Evolutionary conservation across 106 monocot genomes (phyloP).

Genomic region (Triglochin maritima): DNA sequence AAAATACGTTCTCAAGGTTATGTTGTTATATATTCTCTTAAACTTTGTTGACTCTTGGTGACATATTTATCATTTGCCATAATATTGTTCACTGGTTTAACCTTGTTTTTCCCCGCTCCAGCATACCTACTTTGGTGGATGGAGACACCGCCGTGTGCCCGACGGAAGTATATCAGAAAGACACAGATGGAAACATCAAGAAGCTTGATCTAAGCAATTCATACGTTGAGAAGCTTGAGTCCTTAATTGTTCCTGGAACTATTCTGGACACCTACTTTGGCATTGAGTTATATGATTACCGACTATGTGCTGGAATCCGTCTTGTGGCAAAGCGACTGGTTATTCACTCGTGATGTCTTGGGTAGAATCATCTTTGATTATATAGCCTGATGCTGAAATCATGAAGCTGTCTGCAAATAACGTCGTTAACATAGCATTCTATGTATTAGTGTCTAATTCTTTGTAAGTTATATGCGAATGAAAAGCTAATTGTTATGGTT

Average conservation of each 20-base stretch:
- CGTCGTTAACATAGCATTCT: too few species aligned
- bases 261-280: slow-evolving; percentile 59
- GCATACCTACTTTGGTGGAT: slow-evolving; percentile 47
- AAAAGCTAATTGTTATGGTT: too few species aligned
- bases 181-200: slow-evolving; percentile 35
- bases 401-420: too few species aligned
- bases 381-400: too few species aligned
- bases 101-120: slow-evolving; percentile 12
- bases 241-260: slow-evolving; percentile 44
- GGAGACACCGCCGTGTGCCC: slow-evolving; percentile 29
- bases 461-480: too few species aligned
- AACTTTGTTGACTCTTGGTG: too few species aligned
- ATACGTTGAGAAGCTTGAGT: slow-evolving; percentile 41
- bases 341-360: slow-evolving; percentile 20
- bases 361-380: too few species aligned
- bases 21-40: too few species aligned
- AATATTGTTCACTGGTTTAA: background rate
- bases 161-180: slow-evolving; percentile 64
- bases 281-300: slow-evolving; percentile 58
- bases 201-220: slow-evolving; percentile 41
- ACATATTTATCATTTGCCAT: too few species aligned
- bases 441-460: too few species aligned
- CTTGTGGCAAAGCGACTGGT: slow-evolving; percentile 62
- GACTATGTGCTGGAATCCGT: slow-evolving; percentile 61
- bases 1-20: too few species aligned